Evolutionary conservation across 139 green algal genomes (phyloP), one percentile per base, ranked within the genome.

Genomic region (Astrephomene gubernaculifera): DNA sequence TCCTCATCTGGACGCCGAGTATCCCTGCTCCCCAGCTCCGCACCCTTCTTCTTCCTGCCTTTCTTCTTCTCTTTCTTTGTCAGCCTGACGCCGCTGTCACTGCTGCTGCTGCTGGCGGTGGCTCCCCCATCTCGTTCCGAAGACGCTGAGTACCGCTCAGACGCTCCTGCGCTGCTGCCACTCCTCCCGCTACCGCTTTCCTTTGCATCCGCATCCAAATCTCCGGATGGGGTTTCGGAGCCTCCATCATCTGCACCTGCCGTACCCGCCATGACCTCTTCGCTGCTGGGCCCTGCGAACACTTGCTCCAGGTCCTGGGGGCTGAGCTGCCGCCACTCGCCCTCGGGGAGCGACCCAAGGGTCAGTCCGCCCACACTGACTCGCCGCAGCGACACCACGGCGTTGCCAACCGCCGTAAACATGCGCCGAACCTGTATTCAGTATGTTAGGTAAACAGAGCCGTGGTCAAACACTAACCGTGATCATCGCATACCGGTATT

Each of bases 391-490:
- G 24, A 67, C 41, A 93, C 65, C 41, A 95, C 92, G 57, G 93
- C 63, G 31, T 87, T 61, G 7, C 88, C 92, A 0, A 93, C 24
- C 1, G 92, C 83, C 1, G 87, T 82, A 74, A 93, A 92, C 92
- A 95, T 95, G 54, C 89, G 86, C 10, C 89, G 86, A 12, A 94
- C 86, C 88, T 94, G 90, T n/a, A n/a, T n/a, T n/a, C n/a, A n/a
- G n/a, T n/a, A n/a, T n/a, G n/a, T n/a, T n/a, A n/a, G n/a, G n/a
- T n/a, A n/a, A n/a, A n/a, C n/a, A n/a, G n/a, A n/a, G n/a, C n/a
- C n/a, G n/a, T n/a, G n/a, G n/a, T n/a, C n/a, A n/a, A n/a, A n/a
- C n/a, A n/a, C n/a, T n/a, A n/a, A n/a, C n/a, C n/a, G n/a, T n/a
- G n/a, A n/a, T n/a, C n/a, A n/a, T n/a, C n/a, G n/a, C n/a, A n/a